These are phyloP conservation scores for Ceratobasidium sp. DNA, from an alignment of 1,284 basidiomycete genomes.

Conservation along the genomic window DNA sequence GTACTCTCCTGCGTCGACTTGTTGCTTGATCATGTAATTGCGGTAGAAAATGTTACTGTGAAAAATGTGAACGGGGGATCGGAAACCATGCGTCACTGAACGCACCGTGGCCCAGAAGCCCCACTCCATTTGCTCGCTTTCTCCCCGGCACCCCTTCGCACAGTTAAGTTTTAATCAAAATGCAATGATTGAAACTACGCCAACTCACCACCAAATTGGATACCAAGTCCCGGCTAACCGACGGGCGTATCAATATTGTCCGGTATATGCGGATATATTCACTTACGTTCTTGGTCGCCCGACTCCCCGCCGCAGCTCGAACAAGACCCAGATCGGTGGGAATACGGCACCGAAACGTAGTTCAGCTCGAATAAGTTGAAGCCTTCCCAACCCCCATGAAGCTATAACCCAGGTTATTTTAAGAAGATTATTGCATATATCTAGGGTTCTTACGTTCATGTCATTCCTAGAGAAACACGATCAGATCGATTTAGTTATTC, in stretches of 20 bases:
- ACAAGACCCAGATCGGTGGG: constrained; percentile 41
- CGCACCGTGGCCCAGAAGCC: constrained; percentile 42
- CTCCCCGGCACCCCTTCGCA: constrained; percentile 37
- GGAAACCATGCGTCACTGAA: neutral
- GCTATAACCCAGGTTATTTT: neutral
- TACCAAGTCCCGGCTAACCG: constrained; percentile 28
- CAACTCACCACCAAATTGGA: constrained; percentile 44
- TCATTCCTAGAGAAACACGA: constrained; percentile 18
- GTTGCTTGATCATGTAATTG: constrained; percentile 46
- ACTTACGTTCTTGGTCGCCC: constrained; percentile 42
- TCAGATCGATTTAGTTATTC: neutral
- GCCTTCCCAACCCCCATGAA: constrained; percentile 47
- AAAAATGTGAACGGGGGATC: neutral
- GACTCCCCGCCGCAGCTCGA: constrained; percentile 34
- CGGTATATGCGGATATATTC: neutral
- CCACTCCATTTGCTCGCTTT: constrained; percentile 47
- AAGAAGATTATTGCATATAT: neutral
- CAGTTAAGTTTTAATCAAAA: constrained; percentile 1
- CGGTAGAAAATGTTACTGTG: constrained; percentile 42
- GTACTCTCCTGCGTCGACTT: constrained; percentile 35
- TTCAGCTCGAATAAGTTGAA: constrained; percentile 45
- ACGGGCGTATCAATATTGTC: neutral
- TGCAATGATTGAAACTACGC: neutral
- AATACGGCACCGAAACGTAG: constrained; percentile 42
- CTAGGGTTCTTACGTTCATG: constrained; percentile 29